Evolutionary conservation across 2,329 filamentous ascomycete genomes (phyloP), one percentile per base, ranked within the genome.

Genomic region (Pestalotiopsis sp.): DNA sequence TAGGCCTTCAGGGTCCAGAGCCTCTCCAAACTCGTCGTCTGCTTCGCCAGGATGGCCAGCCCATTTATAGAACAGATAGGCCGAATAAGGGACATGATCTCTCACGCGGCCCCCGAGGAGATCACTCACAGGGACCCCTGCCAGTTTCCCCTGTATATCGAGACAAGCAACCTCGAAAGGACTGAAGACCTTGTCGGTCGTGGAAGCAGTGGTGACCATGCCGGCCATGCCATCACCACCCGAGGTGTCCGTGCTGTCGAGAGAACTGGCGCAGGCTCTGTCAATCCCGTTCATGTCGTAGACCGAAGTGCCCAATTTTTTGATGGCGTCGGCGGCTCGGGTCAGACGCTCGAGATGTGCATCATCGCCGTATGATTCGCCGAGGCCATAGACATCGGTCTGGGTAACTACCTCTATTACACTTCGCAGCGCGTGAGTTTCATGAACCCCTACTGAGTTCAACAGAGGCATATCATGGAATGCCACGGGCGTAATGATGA

Each of bases 21-120:
- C 81, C 5, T 75, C 66, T 2, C 80, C 79, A 60, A 79, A 82
- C 68, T 82, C 80, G 30, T 82, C 81, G 40, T 82, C 78, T 0
- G 75, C 66, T 13, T 78, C 68, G 0, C 79, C 81, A 0, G 81
- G 79, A 58, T 82, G 80, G 1, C 80, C 78, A 7, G 67, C 76
- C 80, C 81, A 82, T 58, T 82, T 82, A 70, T 81, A 82, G 67
- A 82, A 82, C 4, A 82, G 73, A 64, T 82, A 82, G 2, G 81
- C 81, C 2, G 81, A 82, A 71, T 81, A 82, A 61, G 80, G 79
- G 1, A 82, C 79, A 20, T 72, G 74, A 64, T 81, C 76, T 67
- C 80, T 75, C 9, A 82, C 76, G 0, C 78, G 74, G 2, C 80
- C 80, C 3, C 81, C 80, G 1, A 82, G 77, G 0, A 82, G 68